Percentiles rank a stretch among this genome's conserved stretches.
phyloP scores from a whole-genome alignment of 1,284 basidiomycete species.

The Ustilago tritici region DNA sequence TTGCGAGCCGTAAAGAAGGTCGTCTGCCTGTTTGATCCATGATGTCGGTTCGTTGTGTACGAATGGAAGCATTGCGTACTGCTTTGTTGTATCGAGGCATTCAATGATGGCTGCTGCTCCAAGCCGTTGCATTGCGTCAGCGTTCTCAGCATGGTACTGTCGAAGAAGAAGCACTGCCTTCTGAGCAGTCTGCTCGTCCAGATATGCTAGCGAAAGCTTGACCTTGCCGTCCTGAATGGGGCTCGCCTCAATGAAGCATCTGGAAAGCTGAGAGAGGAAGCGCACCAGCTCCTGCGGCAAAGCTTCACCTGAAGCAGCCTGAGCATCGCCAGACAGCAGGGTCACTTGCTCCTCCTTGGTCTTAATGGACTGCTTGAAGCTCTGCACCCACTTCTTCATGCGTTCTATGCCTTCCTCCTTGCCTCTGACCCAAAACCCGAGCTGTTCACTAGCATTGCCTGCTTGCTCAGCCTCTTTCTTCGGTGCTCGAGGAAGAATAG shows the following conservation, averaged over 20 bases:
- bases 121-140: conserved; percentile 23
- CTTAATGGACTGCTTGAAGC: conserved; percentile 36
- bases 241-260: conserved; percentile 43
- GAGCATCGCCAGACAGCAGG: conserved; percentile 18
- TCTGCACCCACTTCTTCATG: conserved; percentile 39
- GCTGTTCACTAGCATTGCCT: neutral
- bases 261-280: conserved; percentile 36
- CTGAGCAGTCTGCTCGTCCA: conserved; percentile 30
- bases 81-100: conserved; percentile 3
- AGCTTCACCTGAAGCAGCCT: conserved; percentile 3
- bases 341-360: conserved; percentile 25
- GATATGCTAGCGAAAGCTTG: conserved; percentile 25
- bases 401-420: conserved; percentile 33
- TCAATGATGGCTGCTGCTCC: conserved; percentile 31
- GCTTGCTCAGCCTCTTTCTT: conserved; percentile 14
- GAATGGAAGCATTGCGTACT: conserved; percentile 48
- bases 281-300: conserved; percentile 34
- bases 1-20: conserved; percentile 28
- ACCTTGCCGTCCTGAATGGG: conserved; percentile 27
- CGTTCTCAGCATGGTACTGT: conserved; percentile 29
- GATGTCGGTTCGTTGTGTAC: conserved; percentile 41
- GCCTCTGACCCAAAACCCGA: conserved; percentile 46
- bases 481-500: conserved; percentile 24
- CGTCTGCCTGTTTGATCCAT: conserved; percentile 43
- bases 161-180: conserved; percentile 38